phyloP scores from a whole-genome alignment of 441 rosid species.

The Jatropha multifida region DNA sequence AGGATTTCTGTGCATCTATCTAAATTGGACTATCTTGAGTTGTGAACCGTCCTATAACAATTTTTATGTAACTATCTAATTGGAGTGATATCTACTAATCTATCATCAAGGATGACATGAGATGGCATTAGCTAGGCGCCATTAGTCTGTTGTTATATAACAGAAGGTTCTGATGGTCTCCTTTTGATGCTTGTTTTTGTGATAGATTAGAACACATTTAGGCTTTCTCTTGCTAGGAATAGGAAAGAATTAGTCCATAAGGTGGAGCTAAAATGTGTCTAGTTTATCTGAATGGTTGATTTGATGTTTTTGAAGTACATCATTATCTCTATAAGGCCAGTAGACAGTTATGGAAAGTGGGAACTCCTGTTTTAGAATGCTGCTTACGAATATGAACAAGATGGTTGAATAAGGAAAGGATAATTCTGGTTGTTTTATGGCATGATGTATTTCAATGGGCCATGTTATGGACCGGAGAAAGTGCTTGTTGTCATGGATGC shows the following conservation, averaged over 20 bases:
- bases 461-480: slow-evolving; percentile 9
- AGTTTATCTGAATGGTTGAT: not conserved
- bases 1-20: slow-evolving; percentile 5
- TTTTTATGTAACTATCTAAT: not conserved
- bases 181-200: slow-evolving; percentile 3
- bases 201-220: slow-evolving; percentile 1
- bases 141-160: slow-evolving; percentile 14
- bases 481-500: not conserved
- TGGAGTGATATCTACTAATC: not conserved
- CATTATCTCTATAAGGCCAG: not conserved
- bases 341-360: slow-evolving; percentile 9
- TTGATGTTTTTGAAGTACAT: slow-evolving; percentile 4
- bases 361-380: not conserved
- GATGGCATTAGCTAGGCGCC: slow-evolving; percentile 15
- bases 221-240: not conserved
- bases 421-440: not conserved
- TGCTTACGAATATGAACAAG: not conserved
- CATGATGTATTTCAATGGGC: not conserved
- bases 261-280: not conserved
- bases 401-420: not conserved
- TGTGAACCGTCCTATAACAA: not conserved
- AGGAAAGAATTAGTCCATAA: not conserved
- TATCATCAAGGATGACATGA: slow-evolving; percentile 14
- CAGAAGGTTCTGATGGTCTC: slow-evolving; percentile 17
- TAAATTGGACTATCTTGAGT: slow-evolving; percentile 9